A percentile compares a stretch with the other conserved stretches of the same genome.
phyloP scores from a whole-genome alignment of 495 filamentous ascomycete genomes.

The Xylaria intraflava region DNA sequence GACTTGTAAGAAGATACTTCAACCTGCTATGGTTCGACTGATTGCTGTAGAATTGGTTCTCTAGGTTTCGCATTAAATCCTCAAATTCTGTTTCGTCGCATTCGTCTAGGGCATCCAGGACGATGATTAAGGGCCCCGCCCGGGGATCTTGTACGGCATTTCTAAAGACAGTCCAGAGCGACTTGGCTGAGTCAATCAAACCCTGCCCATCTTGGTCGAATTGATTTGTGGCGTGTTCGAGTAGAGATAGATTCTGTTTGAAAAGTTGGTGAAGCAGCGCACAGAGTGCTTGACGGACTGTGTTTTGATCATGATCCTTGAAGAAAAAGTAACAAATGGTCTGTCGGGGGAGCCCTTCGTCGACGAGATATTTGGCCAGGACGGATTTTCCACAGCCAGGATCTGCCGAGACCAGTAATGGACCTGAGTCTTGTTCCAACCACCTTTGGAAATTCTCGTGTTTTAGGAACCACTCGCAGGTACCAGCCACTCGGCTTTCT shows the following conservation, averaged over 20 bases:
- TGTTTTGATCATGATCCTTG: constrained; percentile 46
- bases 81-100: constrained; percentile 17
- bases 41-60: constrained; percentile 12
- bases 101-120: constrained; percentile 46
- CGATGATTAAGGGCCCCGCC: constrained; percentile 41
- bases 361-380: constrained; percentile 38
- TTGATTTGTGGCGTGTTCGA: constrained; percentile 23
- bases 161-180: constrained; percentile 39
- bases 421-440: constrained; percentile 16
- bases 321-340: constrained; percentile 53
- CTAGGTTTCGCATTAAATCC: constrained; percentile 7
- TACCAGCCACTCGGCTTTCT: constrained; percentile 26
- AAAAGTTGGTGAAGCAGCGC: constrained; percentile 47
- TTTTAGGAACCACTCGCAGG: constrained; percentile 37
- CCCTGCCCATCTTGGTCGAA: constrained; percentile 18
- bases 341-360: constrained; percentile 23
- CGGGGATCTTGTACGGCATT: constrained; percentile 24
- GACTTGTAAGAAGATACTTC: constrained; percentile 47
- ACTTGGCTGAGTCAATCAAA: constrained; percentile 27
- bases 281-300: constrained; percentile 31
- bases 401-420: constrained; percentile 47
- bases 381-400: constrained; percentile 54
- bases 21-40: constrained; percentile 14
- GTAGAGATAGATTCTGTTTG: constrained; percentile 19
- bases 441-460: constrained; percentile 31